A percentile compares a stretch with the other conserved stretches of the same genome.
These are phyloP conservation scores for Sarocladiaceae sp. DNA, from an alignment of 2,329 filamentous ascomycete genomes.

Conservation along the genomic window DNA sequence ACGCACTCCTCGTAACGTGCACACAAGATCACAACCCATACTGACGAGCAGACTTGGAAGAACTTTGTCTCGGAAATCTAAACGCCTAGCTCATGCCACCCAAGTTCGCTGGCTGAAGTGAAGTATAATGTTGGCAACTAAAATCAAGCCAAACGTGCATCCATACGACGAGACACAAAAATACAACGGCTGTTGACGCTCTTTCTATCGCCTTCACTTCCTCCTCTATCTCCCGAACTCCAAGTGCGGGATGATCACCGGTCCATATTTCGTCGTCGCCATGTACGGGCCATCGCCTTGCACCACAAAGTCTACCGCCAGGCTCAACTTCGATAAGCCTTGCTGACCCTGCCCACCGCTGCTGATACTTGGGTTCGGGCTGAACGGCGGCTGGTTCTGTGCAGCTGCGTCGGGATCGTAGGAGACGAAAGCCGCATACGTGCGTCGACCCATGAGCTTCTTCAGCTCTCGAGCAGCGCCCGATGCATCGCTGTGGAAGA, in stretches of 20 bases:
- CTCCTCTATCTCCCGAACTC: slow-evolving; percentile 65
- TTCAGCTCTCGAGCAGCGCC: slow-evolving; percentile 78
- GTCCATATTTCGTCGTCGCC: slow-evolving; percentile 88
- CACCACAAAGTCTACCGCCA: slow-evolving; percentile 95
- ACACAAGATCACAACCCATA: no score
- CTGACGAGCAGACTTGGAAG: no score
- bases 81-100: no score
- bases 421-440: slow-evolving; percentile 89
- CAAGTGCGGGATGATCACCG: slow-evolving; percentile 85
- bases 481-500: slow-evolving; percentile 89
- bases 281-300: slow-evolving; percentile 81
- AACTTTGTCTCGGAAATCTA: no score
- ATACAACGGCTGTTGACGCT: no score
- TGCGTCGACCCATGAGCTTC: slow-evolving; percentile 86
- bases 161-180: no score
- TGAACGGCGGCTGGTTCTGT: slow-evolving; percentile 28
- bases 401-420: slow-evolving; percentile 78
- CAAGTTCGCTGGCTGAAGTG: no score
- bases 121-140: no score
- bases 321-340: slow-evolving; percentile 62
- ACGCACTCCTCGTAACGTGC: no score
- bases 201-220: no score
- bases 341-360: slow-evolving; percentile 28
- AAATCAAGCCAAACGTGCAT: no score
- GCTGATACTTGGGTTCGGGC: slow-evolving; percentile 28